Base-by-base conservation (phyloP, 2,329 filamentous ascomycete genomes). In the Mycogone perniciosa region DNA sequence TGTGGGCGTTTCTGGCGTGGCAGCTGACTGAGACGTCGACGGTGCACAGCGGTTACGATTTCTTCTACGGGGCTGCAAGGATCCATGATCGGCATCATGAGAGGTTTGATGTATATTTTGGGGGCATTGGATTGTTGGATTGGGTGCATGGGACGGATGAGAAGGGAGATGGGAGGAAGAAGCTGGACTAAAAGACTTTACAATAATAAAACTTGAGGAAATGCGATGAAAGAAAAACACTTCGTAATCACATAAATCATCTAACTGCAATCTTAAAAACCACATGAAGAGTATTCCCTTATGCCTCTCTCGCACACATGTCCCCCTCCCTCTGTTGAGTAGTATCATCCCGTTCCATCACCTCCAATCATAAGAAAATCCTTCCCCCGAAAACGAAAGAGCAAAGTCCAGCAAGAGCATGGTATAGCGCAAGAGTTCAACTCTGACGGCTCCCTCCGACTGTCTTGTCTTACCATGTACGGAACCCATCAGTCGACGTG, bases 1-100 rank as follows among this genome's bases (percentile, higher is more conserved):
- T 76, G 58, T 79, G 75, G 74, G 55, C 61, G 1, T 81, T 77
- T 54, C 54, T 79, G 40, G 71, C 67, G 0, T 69, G 66, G 10
- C 73, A 75, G 62, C 65, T 81, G 5, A 51, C 76, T 2, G 74
- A 80, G 61, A 80, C 79, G 41, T 66, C 70, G 4, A 76, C 73
- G 1, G 77, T 80, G 48, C 78, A 82, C 60, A 79, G 76, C 53
- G 80, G 79, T 6, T 81, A 78, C 59, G 76, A 81, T 46, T 80
- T 80, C 56, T 70, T 79, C 11, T 59, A 51, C 53, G 70, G 68
- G 51, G 70, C 60, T 48, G 77, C 77, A 0, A 67, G 65, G 55
- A 72, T 71, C 60, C 79, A 82, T 62, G 79, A 82, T 63, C 61
- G 73, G 31, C 79, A 82, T 57, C 79, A 82, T 62, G 76, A 80